Conservation (phyloP, 176 grass and related monocot species). For the Triticum monococcum region DNA sequence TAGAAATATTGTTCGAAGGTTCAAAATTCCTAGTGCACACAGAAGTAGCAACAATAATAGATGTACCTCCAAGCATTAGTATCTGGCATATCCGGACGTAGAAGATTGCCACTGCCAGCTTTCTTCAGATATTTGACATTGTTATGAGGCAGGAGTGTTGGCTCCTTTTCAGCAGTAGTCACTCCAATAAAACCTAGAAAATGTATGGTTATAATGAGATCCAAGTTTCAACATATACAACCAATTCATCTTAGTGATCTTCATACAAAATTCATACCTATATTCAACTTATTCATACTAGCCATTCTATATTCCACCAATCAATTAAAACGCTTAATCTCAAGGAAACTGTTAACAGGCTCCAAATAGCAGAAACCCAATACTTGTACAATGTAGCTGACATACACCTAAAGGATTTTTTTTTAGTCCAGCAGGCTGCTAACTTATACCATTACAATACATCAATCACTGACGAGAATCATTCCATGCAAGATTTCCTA, state of each 20-base stretch:
- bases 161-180: constrained; percentile 42
- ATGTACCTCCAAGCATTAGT: constrained; percentile 42
- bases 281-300: not conserved
- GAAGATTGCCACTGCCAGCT: constrained; percentile 3
- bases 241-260: constrained; percentile 12
- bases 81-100: constrained; percentile 5
- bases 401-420: not conserved
- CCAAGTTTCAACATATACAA: constrained; percentile 20
- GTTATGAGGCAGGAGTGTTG: not conserved
- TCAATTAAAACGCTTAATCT: constrained; percentile 3
- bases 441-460: constrained; percentile 1
- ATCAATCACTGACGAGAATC: constrained; percentile 16
- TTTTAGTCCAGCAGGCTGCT: not conserved
- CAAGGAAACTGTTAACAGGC: not conserved
- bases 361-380: not conserved
- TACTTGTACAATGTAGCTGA: not conserved
- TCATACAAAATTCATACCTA: not conserved
- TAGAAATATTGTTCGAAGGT: not conserved
- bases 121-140: constrained; percentile 22
- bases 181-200: constrained; percentile 38
- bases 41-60: not conserved
- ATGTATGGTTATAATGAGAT: constrained; percentile 18
- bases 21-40: constrained; percentile 10
- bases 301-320: constrained; percentile 1
- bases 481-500: not conserved